Evolutionary conservation across 345 rosid species (phyloP).

Genomic region (Pelargonium nanum): DNA sequence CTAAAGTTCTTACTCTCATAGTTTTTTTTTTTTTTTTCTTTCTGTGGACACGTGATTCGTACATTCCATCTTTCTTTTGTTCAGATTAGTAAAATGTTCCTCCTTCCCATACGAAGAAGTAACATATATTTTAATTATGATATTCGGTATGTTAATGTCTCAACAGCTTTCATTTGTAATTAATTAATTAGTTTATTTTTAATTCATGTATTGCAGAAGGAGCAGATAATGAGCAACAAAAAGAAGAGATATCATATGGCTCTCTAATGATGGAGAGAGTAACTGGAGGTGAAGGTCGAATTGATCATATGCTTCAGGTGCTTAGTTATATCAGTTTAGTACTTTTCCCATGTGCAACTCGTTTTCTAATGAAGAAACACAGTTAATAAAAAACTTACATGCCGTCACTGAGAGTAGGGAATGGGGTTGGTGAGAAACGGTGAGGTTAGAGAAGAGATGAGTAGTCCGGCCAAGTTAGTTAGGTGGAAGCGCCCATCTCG

Average conservation of each 20-base stretch:
- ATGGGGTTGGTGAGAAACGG: too few species aligned
- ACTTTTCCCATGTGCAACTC: too few species aligned
- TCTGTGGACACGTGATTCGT: neutral
- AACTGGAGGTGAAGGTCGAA: constrained; percentile 75
- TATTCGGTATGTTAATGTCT: neutral
- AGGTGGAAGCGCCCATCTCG: too few species aligned
- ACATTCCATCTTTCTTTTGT: too few species aligned
- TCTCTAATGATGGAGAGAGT: constrained; percentile 72
- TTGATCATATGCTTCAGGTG: constrained; percentile 92
- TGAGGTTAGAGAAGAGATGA: too few species aligned
- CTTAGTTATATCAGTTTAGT: constrained; percentile 12
- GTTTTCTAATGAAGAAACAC: too few species aligned
- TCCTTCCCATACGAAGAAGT: too few species aligned
- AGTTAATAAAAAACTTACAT: too few species aligned
- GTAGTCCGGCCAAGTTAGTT: too few species aligned
- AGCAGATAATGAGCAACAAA: constrained; percentile 31
- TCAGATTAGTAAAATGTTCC: too few species aligned
- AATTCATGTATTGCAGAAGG: constrained; percentile 22
- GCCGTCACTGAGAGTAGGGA: too few species aligned
- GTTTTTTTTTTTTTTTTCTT: neutral
- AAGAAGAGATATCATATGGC: constrained; percentile 63
- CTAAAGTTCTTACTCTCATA: neutral
- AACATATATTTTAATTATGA: too few species aligned
- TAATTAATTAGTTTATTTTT: neutral
- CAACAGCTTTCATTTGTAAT: neutral